Base-by-base conservation (phyloP, 2,329 filamentous ascomycete genomes). In the Colletotrichum abscissum region DNA sequence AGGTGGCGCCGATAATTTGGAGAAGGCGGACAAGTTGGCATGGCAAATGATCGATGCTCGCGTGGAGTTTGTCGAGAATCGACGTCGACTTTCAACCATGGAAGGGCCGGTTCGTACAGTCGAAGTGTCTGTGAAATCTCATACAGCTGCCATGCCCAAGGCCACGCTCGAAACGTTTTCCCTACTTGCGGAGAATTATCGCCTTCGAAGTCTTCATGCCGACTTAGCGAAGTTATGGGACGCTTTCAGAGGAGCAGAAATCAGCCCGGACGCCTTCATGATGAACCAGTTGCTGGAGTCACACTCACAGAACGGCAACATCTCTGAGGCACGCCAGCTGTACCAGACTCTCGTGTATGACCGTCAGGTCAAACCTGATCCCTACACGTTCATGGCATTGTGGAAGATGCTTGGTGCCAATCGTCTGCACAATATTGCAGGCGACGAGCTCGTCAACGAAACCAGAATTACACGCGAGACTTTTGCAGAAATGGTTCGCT, bases 81-180 rank as follows among this genome's bases (percentile, higher is more conserved):
- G 87, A 78, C 79, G 82, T 77, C 80, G 81, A 26, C 75, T 79
- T 49, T 68, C 76, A 5, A 52, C 67, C 11, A 65, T 81, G 22
- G 75, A 79, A 5, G 75, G 75, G 57, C 76, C 77, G 7, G 69
- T 83, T 58, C 78, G 75, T 24, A 72, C 84, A 22, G 73, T 77
- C 38, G 75, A 77, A 16, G 64, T 76, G 6, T 19, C 54, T 9
- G 35, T n/a, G 12, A 73, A 72, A 33, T 16, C 67, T n/a, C 57
- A 59, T 5, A 46, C 71, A n/a, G 73, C 74, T 8, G 73, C 79
- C 5, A 76, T 87, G 72, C 92, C 87, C 1, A 84, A 86, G 58
- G 94, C 93, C 3, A 95, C 89, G 3, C 87, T 93, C 55, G 94
- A 97, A 81, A 97, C 94, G 0, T 96, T 96, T 79, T 92, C 89